These are phyloP conservation scores for Sphaerobolus stellatus DNA, from an alignment of 1,284 basidiomycete species.

Conservation along the genomic window DNA sequence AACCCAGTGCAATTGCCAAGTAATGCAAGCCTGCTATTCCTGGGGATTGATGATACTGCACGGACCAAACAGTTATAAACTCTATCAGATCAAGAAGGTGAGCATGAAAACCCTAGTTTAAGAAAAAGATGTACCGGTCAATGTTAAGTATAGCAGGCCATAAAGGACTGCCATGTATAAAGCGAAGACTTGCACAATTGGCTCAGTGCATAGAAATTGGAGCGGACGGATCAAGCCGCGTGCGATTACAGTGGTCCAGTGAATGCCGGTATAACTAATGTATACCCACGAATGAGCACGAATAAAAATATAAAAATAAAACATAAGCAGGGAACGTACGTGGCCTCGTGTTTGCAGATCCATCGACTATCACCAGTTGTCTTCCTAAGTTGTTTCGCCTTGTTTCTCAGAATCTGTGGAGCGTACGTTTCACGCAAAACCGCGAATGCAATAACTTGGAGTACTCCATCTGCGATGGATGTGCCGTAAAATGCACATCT, in stretches of 20 bases:
- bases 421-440: slow-evolving; percentile 34
- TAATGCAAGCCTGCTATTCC: slow-evolving; percentile 47
- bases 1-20: slow-evolving; percentile 38
- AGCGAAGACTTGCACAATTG: slow-evolving; percentile 40
- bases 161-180: slow-evolving; percentile 42
- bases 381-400: slow-evolving; percentile 23
- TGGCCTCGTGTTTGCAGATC: slow-evolving; percentile 27
- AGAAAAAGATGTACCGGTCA: slow-evolving; percentile 14
- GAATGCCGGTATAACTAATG: neutral
- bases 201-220: slow-evolving; percentile 35
- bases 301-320: neutral
- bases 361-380: slow-evolving; percentile 19
- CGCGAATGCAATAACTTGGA: slow-evolving; percentile 32
- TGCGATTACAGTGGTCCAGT: neutral
- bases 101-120: neutral
- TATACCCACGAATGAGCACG: neutral
- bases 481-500: slow-evolving; percentile 47
- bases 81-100: slow-evolving; percentile 23
- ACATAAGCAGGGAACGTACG: slow-evolving; percentile 17
- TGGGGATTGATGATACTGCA: slow-evolving; percentile 35
- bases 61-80: slow-evolving; percentile 37
- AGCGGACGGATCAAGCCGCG: neutral
- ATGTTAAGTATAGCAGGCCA: slow-evolving; percentile 42
- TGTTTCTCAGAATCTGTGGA: slow-evolving; percentile 28
- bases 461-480: slow-evolving; percentile 41